A percentile compares a stretch with the other conserved stretches of the same genome.
Evolutionary conservation across 352 stramenopile species (phyloP).

Genomic region (Detonula confervacea): DNA sequence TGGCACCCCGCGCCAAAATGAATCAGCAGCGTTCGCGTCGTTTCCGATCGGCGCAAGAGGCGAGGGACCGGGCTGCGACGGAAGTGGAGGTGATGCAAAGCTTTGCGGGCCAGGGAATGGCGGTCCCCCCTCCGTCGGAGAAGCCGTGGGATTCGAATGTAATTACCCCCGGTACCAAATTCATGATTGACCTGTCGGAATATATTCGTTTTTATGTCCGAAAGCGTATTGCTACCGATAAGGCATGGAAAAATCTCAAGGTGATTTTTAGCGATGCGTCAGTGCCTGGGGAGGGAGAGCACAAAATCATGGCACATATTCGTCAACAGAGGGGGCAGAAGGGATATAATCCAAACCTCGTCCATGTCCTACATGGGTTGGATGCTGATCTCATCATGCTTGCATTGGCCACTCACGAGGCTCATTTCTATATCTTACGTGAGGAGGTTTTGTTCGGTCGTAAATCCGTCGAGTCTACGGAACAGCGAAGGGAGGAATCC

Average conservation of each 20-base stretch:
- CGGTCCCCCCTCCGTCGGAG: slow-evolving; percentile 80
- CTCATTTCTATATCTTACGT: slow-evolving; percentile 97
- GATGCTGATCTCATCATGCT: slow-evolving; percentile 99
- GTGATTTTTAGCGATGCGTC: slow-evolving; percentile 96
- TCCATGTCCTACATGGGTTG: slow-evolving; percentile 97
- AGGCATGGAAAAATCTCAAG: slow-evolving; percentile 93
- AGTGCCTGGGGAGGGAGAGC: slow-evolving; percentile 98
- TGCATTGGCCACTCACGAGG: slow-evolving; percentile 97
- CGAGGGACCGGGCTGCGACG: slow-evolving; percentile 91
- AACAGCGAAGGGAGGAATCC: slow-evolving; percentile 72
- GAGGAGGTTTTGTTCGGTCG: slow-evolving; percentile 91
- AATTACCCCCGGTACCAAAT: slow-evolving; percentile 98
- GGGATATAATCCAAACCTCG: slow-evolving; percentile 96
- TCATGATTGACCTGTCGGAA: slow-evolving; percentile 95
- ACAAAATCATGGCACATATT: slow-evolving; percentile 99
- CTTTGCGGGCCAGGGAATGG: slow-evolving; percentile 87
- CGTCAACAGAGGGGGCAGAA: slow-evolving; percentile 92
- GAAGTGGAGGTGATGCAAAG: slow-evolving; percentile 93
- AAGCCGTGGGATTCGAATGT: slow-evolving; percentile 98
- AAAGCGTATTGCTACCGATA: slow-evolving; percentile 85
- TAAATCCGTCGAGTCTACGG: slow-evolving; percentile 75
- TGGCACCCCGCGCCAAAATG: slow-evolving; percentile 99
- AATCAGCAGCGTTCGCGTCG: slow-evolving; percentile 98
- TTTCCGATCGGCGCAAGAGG: slow-evolving; percentile 96
- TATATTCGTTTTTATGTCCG: slow-evolving; percentile 94